phyloP scores from a whole-genome alignment of 495 filamentous ascomycete genomes.

The Hyaloscypha hepaticicola region DNA sequence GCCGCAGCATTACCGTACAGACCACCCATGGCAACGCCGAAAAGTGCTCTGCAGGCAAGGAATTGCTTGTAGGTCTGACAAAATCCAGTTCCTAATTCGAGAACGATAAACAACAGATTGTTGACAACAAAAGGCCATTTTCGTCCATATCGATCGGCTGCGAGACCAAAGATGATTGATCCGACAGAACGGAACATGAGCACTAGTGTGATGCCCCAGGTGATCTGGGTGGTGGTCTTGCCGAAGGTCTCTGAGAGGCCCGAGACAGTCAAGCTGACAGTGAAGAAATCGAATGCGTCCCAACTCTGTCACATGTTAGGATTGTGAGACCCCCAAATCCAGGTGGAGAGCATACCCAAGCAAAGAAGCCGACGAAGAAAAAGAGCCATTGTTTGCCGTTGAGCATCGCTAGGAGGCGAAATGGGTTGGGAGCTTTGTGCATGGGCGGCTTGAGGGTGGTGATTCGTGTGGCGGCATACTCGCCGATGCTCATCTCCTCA shows the following conservation, averaged over 20 bases:
- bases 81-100: constrained; percentile 82
- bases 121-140: constrained; percentile 90
- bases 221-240: constrained; percentile 71
- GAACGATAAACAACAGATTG: constrained; percentile 74
- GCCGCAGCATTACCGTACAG: constrained; percentile 86
- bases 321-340: not conserved
- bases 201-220: constrained; percentile 87
- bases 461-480: constrained; percentile 70
- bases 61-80: constrained; percentile 75
- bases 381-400: constrained; percentile 82
- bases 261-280: constrained; percentile 71
- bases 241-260: constrained; percentile 67
- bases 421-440: constrained; percentile 75
- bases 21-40: constrained; percentile 87
- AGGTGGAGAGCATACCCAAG: constrained; percentile 52
- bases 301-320: constrained; percentile 51
- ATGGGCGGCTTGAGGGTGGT: constrained; percentile 74
- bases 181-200: constrained; percentile 79
- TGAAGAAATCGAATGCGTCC: constrained; percentile 94
- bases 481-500: constrained; percentile 49
- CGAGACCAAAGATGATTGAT: constrained; percentile 72
- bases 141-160: constrained; percentile 77
- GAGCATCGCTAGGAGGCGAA: constrained; percentile 66
- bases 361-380: constrained; percentile 69
- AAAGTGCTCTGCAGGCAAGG: constrained; percentile 77